Base-by-base conservation (phyloP, 371 early-diverging fungal species). In the Apophysomyces elegans region DNA sequence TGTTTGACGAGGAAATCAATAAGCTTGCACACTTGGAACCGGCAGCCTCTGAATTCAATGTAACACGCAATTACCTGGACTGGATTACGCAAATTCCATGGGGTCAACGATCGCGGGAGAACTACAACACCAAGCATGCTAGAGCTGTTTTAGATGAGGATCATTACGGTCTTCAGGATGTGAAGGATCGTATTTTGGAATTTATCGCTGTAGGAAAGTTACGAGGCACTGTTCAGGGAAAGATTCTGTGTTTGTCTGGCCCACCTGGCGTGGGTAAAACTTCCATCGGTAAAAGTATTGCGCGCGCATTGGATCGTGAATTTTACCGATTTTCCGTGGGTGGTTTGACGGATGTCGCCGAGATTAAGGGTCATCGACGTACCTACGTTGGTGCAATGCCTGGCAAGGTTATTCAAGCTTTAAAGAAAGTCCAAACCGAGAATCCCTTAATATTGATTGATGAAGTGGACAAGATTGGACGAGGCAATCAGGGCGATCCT, bases 301-400 rank as follows among this genome's bases (percentile, higher is more conserved):
- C 98, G 1, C 90, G 95, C 36, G 95, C 99, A 4, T 79, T 98
- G 38, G 91, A 90, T 61, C 90, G 99, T 18, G 95, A 96, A 73
- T 99, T 97, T 69, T 98, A 89, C 79, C 86, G 99, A 38, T 97
- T 99, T 79, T 92, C 93, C 64, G 98, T 99, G 7, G 99, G 99
- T 60, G 99, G 99, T 6, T 75, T 99, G 70, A 92, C 93, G 0
- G 99, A 99, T 72, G 98, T 97, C 9, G 96, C 97, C 35, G 99
- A 99, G 73, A 96, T 99, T 77, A 98, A 99, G 85, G 99, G 98
- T 11, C 99, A 98, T 79, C 90, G 99, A 37, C 86, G 99, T 61
- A 99, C 99, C 4, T 99, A 99, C 74, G 97, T 99, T 16, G 99
- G 99, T 58, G 98, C 98, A 7, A 98, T 99, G 99, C 99, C 99